Base-by-base conservation (phyloP, 75 land plant genomes). In the Isoetes taiwanensis region DNA sequence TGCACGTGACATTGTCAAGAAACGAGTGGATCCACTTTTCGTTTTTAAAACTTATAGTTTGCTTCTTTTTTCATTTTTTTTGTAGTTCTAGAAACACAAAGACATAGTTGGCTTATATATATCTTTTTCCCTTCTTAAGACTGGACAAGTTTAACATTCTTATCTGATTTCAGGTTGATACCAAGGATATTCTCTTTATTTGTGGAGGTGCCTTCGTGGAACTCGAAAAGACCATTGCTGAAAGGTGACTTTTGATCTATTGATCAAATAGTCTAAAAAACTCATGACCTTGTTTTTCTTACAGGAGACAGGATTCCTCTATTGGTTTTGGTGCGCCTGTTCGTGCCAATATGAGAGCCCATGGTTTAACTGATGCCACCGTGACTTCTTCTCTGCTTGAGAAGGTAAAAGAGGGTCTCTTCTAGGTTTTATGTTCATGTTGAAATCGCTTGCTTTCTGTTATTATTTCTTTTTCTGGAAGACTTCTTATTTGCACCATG, bases 241-340 rank as follows among this genome's bases (percentile, higher is more conserved):
- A 85, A 57, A 85, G 90, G 90, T 83, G 50, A 16, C 16, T 10
- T 41, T n/a, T n/a, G n/a, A n/a, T n/a, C n/a, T n/a, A n/a, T n/a
- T n/a, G n/a, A n/a, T n/a, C n/a, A n/a, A n/a, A n/a, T n/a, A n/a
- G n/a, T n/a, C n/a, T n/a, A n/a, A n/a, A n/a, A n/a, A n/a, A n/a
- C n/a, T n/a, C n/a, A n/a, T n/a, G n/a, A n/a, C n/a, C n/a, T 34
- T 54, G 33, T 27, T 16, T 16, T 1, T 23, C 30, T 34, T 40
- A 14, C 75, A 85, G 90, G 62, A 76, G 83, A 2, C 90, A 85
- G 21, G 82, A 79, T 60, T 79, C 87, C 25, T 85, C 90, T 6
- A 85, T 85, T 41, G 90, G 90, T 3, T 82, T 85, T 72, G 90
- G 90, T 56, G 87, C 90, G 61, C 87, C 87, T 61, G 83, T 85